Percentiles rank a stretch among this genome's conserved stretches.
phyloP scores from a whole-genome alignment of 1,139 yeast genomes.

The Yamadazyma dendronema region DNA sequence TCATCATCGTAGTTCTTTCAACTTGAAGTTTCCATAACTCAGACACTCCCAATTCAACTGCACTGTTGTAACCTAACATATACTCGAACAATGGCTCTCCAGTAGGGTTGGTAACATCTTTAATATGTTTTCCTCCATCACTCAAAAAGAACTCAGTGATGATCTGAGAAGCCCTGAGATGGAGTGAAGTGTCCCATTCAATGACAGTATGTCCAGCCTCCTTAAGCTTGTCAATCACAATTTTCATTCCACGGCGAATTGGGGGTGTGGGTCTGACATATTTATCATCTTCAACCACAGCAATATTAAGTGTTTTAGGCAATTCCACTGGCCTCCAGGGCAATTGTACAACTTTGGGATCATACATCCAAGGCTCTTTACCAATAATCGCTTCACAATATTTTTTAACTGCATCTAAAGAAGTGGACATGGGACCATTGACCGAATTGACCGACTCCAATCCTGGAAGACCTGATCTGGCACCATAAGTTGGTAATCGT shows the following conservation, averaged over 20 bases:
- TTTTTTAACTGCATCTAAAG: conserved; percentile 27
- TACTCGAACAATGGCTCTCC: conserved; percentile 49
- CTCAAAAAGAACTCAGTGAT: conserved; percentile 41
- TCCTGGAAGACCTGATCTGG: conserved; percentile 55
- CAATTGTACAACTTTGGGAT: conserved; percentile 28
- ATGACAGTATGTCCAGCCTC: conserved; percentile 60
- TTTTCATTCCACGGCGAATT: conserved; percentile 26
- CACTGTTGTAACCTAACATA: conserved; percentile 31
- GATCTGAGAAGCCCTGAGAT: conserved; percentile 34
- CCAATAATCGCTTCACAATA: conserved; percentile 27
- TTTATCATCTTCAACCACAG: conserved; percentile 31
- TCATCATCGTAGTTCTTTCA: conserved; percentile 31
- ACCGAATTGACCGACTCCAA: conserved; percentile 42
- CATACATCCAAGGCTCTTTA: conserved; percentile 30
- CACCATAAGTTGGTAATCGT: conserved; percentile 49
- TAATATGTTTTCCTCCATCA: conserved; percentile 44
- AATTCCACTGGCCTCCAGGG: conserved; percentile 30
- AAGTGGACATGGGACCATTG: conserved; percentile 32
- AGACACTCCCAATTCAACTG: conserved; percentile 31
- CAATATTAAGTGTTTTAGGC: conserved; percentile 29
- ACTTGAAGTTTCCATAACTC: conserved; percentile 44
- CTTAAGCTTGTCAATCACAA: conserved; percentile 21
- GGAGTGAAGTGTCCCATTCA: conserved; percentile 51
- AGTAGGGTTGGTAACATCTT: conserved; percentile 26
- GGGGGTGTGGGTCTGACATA: conserved; percentile 40